These are phyloP conservation scores for Teratosphaeria pseudoeucalypti DNA, from an alignment of 2,329 filamentous ascomycete genomes.

Conservation along the genomic window DNA sequence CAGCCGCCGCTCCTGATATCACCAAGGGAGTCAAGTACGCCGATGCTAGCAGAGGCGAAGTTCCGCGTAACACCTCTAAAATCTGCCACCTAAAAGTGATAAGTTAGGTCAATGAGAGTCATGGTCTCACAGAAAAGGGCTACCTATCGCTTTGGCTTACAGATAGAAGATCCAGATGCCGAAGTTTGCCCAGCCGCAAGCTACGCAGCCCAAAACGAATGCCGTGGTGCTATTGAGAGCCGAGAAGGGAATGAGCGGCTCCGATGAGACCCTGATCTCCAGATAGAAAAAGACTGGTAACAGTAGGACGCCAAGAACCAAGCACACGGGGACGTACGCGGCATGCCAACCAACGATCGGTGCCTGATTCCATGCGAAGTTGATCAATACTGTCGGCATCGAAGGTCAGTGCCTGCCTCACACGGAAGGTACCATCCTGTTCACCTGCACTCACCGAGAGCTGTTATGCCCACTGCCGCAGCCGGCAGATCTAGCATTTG, in stretches of 20 bases:
- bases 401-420: too few relatives aligned
- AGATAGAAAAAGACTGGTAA: slow-evolving; percentile 46
- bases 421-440: too few relatives aligned
- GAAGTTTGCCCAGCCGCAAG: slow-evolving; percentile 25
- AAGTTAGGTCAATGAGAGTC: too few relatives aligned
- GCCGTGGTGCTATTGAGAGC: slow-evolving; percentile 38
- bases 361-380: slow-evolving; percentile 59
- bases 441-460: slow-evolving; percentile 25
- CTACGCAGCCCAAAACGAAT: slow-evolving; percentile 48
- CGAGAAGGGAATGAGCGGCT: slow-evolving; percentile 50
- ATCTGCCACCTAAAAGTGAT: slow-evolving; percentile 32
- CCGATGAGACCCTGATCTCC: slow-evolving; percentile 34
- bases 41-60: slow-evolving; percentile 34
- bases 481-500: slow-evolving; percentile 35
- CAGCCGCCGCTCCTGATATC: slow-evolving; percentile 36
- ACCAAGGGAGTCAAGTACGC: slow-evolving; percentile 39
- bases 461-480: slow-evolving; percentile 40
- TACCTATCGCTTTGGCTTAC: too few relatives aligned
- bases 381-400: slow-evolving; percentile 41
- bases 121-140: too few relatives aligned
- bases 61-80: slow-evolving; percentile 33
- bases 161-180: slow-evolving; percentile 17
- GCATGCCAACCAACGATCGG: slow-evolving; percentile 48
- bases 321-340: slow-evolving; percentile 45
- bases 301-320: slow-evolving; percentile 49